phyloP scores from a whole-genome alignment of 768 basidiomycete species.

The Tricholomella constricta region DNA sequence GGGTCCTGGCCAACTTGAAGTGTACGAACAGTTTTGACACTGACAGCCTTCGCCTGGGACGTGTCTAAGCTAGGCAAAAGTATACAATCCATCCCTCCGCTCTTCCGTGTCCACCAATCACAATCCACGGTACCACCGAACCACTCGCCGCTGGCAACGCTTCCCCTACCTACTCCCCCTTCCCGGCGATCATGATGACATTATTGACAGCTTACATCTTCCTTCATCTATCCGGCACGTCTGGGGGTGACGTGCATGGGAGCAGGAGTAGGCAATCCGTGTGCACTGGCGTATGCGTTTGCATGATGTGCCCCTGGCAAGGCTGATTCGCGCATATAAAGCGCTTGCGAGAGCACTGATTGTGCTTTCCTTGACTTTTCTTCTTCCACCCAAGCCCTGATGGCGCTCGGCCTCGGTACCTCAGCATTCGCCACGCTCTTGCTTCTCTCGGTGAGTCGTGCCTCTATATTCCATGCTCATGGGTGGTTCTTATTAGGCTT shows the following conservation, averaged over 20 bases:
- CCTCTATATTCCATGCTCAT: too few species aligned
- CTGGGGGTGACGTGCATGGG: conserved; percentile 3
- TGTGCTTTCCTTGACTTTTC: neutral
- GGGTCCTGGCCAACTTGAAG: conserved; percentile 8
- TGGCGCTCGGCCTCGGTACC: neutral
- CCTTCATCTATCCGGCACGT: conserved; percentile 1
- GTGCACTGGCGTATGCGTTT: neutral
- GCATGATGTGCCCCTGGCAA: neutral
- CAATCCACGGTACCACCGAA: too few species aligned
- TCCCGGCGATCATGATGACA: too few species aligned
- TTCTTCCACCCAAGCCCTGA: neutral
- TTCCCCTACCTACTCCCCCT: neutral
- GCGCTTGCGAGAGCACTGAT: neutral
- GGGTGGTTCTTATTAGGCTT: neutral
- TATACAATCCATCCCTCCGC: neutral
- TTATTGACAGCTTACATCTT: neutral
- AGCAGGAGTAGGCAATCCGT: neutral
- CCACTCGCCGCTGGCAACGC: too few species aligned
- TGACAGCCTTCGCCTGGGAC: conserved; percentile 2
- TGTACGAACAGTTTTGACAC: conserved; percentile 5
- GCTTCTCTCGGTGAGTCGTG: neutral
- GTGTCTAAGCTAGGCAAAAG: too few species aligned
- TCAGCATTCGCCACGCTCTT: neutral
- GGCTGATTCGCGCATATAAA: conserved; percentile 6
- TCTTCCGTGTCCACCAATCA: conserved; percentile 2